Conservation (phyloP, 1,139 yeast species). For the Blastobotrys persicus region DNA sequence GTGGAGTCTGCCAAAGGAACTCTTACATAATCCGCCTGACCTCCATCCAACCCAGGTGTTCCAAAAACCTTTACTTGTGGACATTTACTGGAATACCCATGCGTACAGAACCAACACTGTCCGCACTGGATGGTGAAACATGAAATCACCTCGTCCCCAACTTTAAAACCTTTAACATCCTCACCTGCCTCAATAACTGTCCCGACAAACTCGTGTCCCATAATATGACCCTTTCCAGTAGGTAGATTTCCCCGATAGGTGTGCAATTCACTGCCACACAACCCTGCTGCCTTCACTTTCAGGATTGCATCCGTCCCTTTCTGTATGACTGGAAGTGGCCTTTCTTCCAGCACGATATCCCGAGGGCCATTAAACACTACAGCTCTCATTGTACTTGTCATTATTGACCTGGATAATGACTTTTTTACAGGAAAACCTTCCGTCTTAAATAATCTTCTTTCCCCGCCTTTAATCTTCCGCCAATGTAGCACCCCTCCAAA, state of each 20-base stretch:
- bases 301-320: not conserved
- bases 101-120: not conserved
- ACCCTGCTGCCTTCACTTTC: not conserved
- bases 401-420: too few species aligned
- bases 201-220: not conserved
- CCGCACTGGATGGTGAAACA: not conserved
- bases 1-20: conserved; percentile 58
- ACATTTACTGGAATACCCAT: not conserved
- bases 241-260: not conserved
- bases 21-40: conserved; percentile 58
- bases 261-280: not conserved
- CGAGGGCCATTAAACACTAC: not conserved
- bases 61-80: conserved; percentile 49
- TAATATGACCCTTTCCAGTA: not conserved
- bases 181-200: not conserved
- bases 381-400: not conserved
- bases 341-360: not conserved
- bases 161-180: not conserved
- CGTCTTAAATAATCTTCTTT: not conserved
- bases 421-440: too few species aligned
- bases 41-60: conserved; percentile 53
- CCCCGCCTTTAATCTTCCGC: too few species aligned
- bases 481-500: too few species aligned
- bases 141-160: not conserved
- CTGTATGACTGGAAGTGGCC: not conserved